Base-by-base conservation (phyloP, 148 eudicot genomes). In the Arctostaphylos glauca region DNA sequence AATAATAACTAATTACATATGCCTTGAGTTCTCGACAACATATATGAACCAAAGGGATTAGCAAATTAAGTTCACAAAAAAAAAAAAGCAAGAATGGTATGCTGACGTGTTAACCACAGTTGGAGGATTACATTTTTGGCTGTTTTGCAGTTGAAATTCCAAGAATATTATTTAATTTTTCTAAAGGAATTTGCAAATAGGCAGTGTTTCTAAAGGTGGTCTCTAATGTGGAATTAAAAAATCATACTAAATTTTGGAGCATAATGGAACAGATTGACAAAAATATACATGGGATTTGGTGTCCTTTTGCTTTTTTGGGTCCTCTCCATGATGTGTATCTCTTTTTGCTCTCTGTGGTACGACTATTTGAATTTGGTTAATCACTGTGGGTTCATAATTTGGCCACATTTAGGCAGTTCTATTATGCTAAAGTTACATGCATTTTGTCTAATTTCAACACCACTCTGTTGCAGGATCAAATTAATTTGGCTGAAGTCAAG, bases 401-500 rank as follows among this genome's bases (percentile, higher is more conserved):
- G 49, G 18, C 43, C 9, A 59, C 14, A 18, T 19, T 77, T 16
- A n/a, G 78, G 78, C 21, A 68, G 76, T 54, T 19, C 47, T 55
- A 13, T 10, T 48, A 49, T 41, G n/a, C 23, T 68, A 8, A 62
- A 62, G 56, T 44, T 38, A 7, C 62, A 41, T 86, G 81, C n/a
- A 13, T 49, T 81, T 75, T 81, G 59, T 75, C 76, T 85, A 50
- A 81, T 80, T 74, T 23, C 23, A 74, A 53, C 48, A 60, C 52
- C 55, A 56, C 82, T 72, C n/a, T 88, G 60, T 80, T 89, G 81
- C 84, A 96, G 99, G 99, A 91, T 90, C 99, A 96, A 85, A 85
- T 96, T 81, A 91, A 92, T 43, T 58, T 94, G 84, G 86, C 93
- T 80, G 99, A 96, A 49, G 88, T 87, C 79, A 96, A 92, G 84